These are phyloP conservation scores for Ceratobasidium sp. DNA, from an alignment of 1,284 basidiomycete genomes.

Conservation along the genomic window DNA sequence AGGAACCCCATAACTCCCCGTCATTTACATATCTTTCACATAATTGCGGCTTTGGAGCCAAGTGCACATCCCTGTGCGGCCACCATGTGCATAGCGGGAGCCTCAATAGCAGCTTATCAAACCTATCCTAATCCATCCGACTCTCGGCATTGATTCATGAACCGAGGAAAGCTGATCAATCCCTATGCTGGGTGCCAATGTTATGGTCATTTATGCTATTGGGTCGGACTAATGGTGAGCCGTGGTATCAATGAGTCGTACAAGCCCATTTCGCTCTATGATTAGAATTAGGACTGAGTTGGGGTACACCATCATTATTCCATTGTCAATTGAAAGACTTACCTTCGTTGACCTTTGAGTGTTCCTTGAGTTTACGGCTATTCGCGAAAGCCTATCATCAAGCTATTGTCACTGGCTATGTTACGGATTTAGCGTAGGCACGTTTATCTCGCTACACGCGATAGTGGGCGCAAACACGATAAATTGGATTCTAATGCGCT, in stretches of 20 bases:
- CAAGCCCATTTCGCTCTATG: background rate
- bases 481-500: too few species aligned
- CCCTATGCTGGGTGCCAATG: background rate
- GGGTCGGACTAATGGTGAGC: background rate
- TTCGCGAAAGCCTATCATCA: background rate
- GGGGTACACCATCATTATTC: background rate
- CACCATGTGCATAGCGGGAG: background rate
- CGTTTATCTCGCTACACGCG: too few species aligned
- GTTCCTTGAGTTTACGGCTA: background rate
- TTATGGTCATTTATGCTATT: background rate
- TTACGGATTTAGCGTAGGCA: too few species aligned
- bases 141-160: background rate
- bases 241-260: background rate
- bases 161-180: background rate
- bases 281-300: conserved; percentile 7
- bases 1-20: background rate
- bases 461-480: too few species aligned
- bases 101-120: background rate
- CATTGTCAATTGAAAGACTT: background rate
- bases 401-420: too few species aligned
- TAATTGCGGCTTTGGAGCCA: conserved; percentile 18
- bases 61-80: background rate
- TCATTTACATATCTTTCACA: conserved; percentile 37
- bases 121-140: background rate
- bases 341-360: background rate